Conservation (phyloP, 139 green algal genomes). For the Marvania coccoides region DNA sequence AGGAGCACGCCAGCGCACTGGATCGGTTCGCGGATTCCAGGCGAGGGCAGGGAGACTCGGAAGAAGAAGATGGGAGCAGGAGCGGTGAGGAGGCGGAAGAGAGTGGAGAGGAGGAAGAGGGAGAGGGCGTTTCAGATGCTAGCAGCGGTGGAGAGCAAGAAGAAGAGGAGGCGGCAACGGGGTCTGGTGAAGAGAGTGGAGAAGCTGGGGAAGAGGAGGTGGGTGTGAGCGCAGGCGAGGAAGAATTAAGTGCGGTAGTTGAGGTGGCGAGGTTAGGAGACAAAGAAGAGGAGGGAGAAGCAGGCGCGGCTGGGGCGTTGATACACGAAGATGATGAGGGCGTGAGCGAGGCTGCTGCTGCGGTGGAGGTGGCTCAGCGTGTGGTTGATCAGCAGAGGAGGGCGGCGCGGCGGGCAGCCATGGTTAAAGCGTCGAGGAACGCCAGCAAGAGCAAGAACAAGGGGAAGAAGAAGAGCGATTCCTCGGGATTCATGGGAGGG, state of each 20-base stretch:
- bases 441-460: constrained; percentile 23
- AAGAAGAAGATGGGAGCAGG: neutral
- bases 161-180: neutral
- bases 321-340: too few species aligned
- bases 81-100: neutral
- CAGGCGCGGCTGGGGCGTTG: neutral
- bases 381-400: constrained; percentile 44
- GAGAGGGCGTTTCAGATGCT: constrained; percentile 1
- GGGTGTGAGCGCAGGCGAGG: neutral
- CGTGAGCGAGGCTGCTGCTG: neutral
- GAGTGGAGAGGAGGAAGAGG: neutral
- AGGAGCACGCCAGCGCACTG: constrained; percentile 40
- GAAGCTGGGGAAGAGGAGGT: neutral
- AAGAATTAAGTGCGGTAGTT: neutral
- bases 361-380: constrained; percentile 4
- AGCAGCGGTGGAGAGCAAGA: neutral
- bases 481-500: neutral
- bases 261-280: neutral
- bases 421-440: constrained; percentile 13
- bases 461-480: constrained; percentile 17
- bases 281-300: neutral
- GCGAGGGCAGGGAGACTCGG: constrained; percentile 2
- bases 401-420: neutral
- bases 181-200: neutral
- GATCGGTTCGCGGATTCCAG: constrained; percentile 18